Percentiles rank a stretch among this genome's conserved stretches.
phyloP scores from a whole-genome alignment of 1,139 yeast species.

The Geotrichum reessii region DNA sequence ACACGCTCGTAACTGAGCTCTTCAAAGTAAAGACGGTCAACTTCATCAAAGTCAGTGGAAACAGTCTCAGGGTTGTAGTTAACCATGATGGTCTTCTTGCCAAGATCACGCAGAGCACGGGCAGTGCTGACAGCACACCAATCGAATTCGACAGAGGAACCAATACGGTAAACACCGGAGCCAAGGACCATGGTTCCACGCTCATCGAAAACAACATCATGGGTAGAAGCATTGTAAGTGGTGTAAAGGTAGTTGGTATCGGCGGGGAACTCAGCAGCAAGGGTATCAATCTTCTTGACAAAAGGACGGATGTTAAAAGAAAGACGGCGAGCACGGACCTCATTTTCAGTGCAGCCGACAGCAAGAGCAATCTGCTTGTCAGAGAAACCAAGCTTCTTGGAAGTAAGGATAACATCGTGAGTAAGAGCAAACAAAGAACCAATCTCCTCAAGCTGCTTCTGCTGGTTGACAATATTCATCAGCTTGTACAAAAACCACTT shows the following conservation, averaged over 20 bases:
- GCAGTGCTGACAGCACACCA: conserved; percentile 97
- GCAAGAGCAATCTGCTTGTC: conserved; percentile 95
- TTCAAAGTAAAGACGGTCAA: conserved; percentile 94
- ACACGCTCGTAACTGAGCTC: conserved; percentile 93
- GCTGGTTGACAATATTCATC: conserved; percentile 83
- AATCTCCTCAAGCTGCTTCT: conserved; percentile 65
- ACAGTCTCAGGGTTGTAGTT: conserved; percentile 99
- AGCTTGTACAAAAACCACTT: conserved; percentile 95
- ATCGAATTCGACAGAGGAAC: conserved; percentile 90
- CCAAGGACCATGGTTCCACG: conserved; percentile 88
- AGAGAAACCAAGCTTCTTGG: conserved; percentile 95
- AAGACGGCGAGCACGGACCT: conserved; percentile 83
- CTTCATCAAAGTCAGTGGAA: conserved; percentile 96
- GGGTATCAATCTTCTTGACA: conserved; percentile 96
- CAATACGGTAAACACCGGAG: conserved; percentile 91
- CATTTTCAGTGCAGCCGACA: conserved; percentile 85
- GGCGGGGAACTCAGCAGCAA: conserved; percentile 99
- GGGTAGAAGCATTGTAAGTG: conserved; percentile 89
- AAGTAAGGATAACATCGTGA: conserved; percentile 63
- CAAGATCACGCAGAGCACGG: conserved; percentile 84
- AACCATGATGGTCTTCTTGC: conserved; percentile 90
- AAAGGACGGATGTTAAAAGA: conserved; percentile 86
- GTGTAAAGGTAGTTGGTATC: conserved; percentile 89
- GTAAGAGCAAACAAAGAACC: conserved; percentile 56
- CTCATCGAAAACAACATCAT: conserved; percentile 78